A percentile compares a stretch with the other conserved stretches of the same genome.
Evolutionary conservation across 768 basidiomycete genomes (phyloP).

Genomic region (Suillus fuscotomentosus): DNA sequence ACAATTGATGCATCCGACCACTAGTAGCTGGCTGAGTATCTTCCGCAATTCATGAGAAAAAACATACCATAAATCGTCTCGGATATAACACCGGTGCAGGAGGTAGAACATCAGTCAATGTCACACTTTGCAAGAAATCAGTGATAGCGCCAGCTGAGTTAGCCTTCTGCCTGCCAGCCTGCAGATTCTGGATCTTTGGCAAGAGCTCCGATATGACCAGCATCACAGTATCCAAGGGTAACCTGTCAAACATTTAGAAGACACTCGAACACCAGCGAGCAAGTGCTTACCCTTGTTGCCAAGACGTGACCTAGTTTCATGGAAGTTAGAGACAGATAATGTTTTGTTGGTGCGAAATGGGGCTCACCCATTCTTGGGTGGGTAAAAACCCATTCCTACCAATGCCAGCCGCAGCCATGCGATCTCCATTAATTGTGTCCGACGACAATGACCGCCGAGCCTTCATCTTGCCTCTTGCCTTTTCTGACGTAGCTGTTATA

Average conservation of each 20-base stretch:
- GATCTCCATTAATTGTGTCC: conserved; percentile 54
- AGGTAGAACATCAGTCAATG: conserved; percentile 73
- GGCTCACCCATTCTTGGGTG: conserved; percentile 91
- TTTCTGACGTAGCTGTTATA: conserved; percentile 61
- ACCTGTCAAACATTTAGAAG: conserved; percentile 40
- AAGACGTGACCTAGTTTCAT: conserved; percentile 69
- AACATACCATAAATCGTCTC: conserved; percentile 72
- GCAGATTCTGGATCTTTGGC: conserved; percentile 81
- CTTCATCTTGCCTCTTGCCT: conserved; percentile 89
- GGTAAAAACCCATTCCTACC: conserved; percentile 93
- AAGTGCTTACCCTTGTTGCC: conserved; percentile 85
- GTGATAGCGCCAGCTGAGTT: conserved; percentile 68
- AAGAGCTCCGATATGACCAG: conserved; percentile 85
- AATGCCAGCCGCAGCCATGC: conserved; percentile 63
- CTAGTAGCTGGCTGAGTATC: conserved; percentile 36
- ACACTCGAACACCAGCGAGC: conserved; percentile 4
- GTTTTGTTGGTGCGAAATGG: neutral
- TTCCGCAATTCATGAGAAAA: neutral
- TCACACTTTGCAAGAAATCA: conserved; percentile 70
- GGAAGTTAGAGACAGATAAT: conserved; percentile 8
- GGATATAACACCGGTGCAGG: conserved; percentile 61
- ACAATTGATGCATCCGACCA: conserved; percentile 92
- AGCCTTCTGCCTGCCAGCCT: conserved; percentile 60
- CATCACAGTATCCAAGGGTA: conserved; percentile 88
- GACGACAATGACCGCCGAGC: conserved; percentile 61